Evolutionary conservation across 2,329 filamentous ascomycete genomes (phyloP).

Genomic region (Xylariaceae sp.): DNA sequence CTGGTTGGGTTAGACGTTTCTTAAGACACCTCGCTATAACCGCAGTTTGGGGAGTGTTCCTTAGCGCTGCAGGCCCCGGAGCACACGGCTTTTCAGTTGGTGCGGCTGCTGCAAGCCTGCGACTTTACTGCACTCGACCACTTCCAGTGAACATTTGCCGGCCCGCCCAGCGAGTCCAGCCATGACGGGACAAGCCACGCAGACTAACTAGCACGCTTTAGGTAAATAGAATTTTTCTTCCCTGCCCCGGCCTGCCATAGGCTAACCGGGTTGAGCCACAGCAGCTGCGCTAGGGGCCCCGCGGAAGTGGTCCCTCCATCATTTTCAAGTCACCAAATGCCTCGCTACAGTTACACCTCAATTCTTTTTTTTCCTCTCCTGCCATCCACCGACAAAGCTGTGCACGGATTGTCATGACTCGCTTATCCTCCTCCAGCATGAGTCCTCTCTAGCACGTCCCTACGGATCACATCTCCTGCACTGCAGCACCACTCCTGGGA

Average conservation of each 20-base stretch:
- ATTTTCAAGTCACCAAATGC: conserved; percentile 1
- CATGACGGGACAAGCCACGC: background rate
- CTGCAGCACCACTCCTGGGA: background rate
- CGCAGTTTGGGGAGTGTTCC: background rate
- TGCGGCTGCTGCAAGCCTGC: background rate
- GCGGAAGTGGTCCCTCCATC: conserved; percentile 1
- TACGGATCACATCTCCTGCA: background rate
- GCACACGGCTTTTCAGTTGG: background rate
- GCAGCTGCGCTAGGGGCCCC: background rate
- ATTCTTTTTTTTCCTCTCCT: conserved; percentile 9
- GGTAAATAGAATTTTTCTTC: background rate
- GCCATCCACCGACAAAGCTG: conserved; percentile 7
- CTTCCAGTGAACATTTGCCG: background rate
- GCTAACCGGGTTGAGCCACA: background rate
- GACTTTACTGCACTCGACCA: background rate
- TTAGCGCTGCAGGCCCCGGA: background rate
- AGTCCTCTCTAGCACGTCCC: conserved; percentile 13
- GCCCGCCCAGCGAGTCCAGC: background rate
- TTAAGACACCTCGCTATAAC: no score
- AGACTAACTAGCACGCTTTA: background rate
- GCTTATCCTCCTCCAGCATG: conserved; percentile 14
- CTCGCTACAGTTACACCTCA: conserved; percentile 3
- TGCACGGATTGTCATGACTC: conserved; percentile 13
- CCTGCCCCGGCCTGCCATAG: background rate
- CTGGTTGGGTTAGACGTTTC: no score